phyloP scores from a whole-genome alignment of 768 basidiomycete genomes.

The Hygrocybe punicea region DNA sequence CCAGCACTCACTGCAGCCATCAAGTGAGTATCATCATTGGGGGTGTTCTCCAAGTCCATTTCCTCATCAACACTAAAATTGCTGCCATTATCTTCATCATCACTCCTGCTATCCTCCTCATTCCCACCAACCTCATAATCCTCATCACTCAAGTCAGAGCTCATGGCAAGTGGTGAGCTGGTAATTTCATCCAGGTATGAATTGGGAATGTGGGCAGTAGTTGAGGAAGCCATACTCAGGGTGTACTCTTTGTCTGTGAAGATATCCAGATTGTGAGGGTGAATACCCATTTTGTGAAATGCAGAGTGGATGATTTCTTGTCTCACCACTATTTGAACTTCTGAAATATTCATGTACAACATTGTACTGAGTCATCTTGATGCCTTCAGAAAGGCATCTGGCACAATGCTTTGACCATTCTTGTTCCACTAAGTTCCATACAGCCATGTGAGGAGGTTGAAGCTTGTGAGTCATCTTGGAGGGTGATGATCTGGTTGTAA shows the following conservation, averaged over 20 bases:
- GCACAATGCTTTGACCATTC: not conserved
- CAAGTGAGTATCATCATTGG: no score
- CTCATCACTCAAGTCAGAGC: slow-evolving; percentile 13
- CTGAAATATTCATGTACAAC: slow-evolving; percentile 32
- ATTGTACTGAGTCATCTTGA: slow-evolving; percentile 18
- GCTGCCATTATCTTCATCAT: no score
- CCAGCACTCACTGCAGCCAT: no score
- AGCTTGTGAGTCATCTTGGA: slow-evolving; percentile 35
- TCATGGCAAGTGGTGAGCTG: slow-evolving; percentile 9
- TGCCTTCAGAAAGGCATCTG: no score
- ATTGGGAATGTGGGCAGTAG: slow-evolving; percentile 12
- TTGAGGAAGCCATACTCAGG: slow-evolving; percentile 15
- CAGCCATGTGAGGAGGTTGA: slow-evolving; percentile 38
- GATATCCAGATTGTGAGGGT: slow-evolving; percentile 18
- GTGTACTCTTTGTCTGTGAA: slow-evolving; percentile 23
- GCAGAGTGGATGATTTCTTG: slow-evolving; percentile 15
- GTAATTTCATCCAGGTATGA: slow-evolving; percentile 12
- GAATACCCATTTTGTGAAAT: slow-evolving; percentile 21
- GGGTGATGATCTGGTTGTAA: slow-evolving; percentile 27
- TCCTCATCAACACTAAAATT: no score
- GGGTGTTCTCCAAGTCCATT: no score
- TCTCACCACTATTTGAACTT: slow-evolving; percentile 6
- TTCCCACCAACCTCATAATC: slow-evolving; percentile 5
- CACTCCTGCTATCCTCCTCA: no score
- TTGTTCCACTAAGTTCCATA: slow-evolving; percentile 20